These are phyloP conservation scores for Blechomonas ayalai DNA, from an alignment of 208 protist species.

Conservation along the genomic window DNA sequence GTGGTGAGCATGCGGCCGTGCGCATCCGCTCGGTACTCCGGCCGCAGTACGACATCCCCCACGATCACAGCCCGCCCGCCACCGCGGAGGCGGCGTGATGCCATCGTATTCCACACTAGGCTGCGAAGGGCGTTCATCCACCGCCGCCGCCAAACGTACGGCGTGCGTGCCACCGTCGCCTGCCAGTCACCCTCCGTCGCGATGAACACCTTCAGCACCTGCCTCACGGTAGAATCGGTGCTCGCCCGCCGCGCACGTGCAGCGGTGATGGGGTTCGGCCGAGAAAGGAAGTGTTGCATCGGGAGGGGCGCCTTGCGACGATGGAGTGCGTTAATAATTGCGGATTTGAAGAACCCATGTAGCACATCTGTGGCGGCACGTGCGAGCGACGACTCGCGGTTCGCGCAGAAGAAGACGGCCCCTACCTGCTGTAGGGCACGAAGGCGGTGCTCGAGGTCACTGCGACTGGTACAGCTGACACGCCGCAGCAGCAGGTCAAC, in stretches of 20 bases:
- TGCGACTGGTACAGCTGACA: conserved; percentile 25
- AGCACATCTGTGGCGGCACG: conserved; percentile 77
- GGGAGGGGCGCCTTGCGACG: conserved; percentile 42
- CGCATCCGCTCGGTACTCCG: conserved; percentile 45
- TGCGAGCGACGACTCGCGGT: conserved; percentile 58
- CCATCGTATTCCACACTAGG: conserved; percentile 79
- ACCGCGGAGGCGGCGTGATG: conserved; percentile 43
- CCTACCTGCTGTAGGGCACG: conserved; percentile 52
- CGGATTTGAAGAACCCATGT: conserved; percentile 76
- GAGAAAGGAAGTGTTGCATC: conserved; percentile 54
- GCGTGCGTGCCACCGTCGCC: conserved; percentile 35
- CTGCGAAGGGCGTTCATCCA: conserved; percentile 76
- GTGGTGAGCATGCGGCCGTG: conserved; percentile 44
- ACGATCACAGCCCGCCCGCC: conserved; percentile 29
- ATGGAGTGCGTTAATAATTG: conserved; percentile 68
- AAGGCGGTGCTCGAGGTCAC: conserved; percentile 59
- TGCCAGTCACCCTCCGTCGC: conserved; percentile 59
- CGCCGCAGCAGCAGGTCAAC: conserved; percentile 64
- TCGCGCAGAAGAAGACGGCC: conserved; percentile 75
- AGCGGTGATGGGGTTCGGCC: conserved; percentile 59
- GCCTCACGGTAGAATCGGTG: conserved; percentile 59
- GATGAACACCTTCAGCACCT: conserved; percentile 58
- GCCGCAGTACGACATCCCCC: conserved; percentile 68
- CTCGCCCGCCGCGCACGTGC: conserved; percentile 43
- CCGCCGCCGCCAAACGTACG: conserved; percentile 68